Evolutionary conservation across 1,139 yeast species (phyloP).

Genomic region (Wickerhamomyces sp.): DNA sequence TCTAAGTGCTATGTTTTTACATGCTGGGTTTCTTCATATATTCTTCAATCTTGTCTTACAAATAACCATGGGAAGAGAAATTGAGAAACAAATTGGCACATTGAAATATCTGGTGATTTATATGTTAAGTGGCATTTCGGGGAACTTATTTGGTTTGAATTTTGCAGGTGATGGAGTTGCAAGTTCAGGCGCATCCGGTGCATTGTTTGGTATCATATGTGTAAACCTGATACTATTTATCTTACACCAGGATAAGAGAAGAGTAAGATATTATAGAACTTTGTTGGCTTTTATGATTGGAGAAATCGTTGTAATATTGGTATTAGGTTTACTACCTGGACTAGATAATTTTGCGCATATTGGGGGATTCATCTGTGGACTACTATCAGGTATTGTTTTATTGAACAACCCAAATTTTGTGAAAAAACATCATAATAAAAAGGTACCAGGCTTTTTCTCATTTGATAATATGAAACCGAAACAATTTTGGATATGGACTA

Average conservation of each 20-base stretch:
- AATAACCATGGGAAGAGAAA: conserved; percentile 54
- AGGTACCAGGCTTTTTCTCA: conserved; percentile 15
- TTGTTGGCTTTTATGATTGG: conserved; percentile 45
- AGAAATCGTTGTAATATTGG: conserved; percentile 59
- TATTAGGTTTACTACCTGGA: conserved; percentile 68
- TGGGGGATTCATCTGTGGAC: conserved; percentile 71
- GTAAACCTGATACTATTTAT: conserved; percentile 55
- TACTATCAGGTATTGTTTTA: conserved; percentile 47
- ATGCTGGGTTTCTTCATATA: conserved; percentile 72
- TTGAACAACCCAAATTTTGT: conserved; percentile 56
- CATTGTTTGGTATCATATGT: conserved; percentile 67
- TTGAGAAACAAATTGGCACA: conserved; percentile 59
- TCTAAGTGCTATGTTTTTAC: conserved; percentile 67
- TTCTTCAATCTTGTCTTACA: conserved; percentile 61
- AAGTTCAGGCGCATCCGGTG: conserved; percentile 74
- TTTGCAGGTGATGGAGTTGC: conserved; percentile 69
- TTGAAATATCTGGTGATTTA: conserved; percentile 55
- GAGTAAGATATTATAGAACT: conserved; percentile 35
- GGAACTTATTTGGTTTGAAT: conserved; percentile 68
- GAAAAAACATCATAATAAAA: conserved; percentile 15
- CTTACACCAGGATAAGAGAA: conserved; percentile 43
- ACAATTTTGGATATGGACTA: conserved; percentile 46
- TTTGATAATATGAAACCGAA: conserved; percentile 11
- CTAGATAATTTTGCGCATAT: conserved; percentile 73
- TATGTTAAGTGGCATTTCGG: conserved; percentile 59